Percentiles rank a stretch among this genome's conserved stretches.
These are phyloP conservation scores for Cutaneotrichosporon cavernicola DNA, from an alignment of 1,284 basidiomycete genomes.

Conservation along the genomic window DNA sequence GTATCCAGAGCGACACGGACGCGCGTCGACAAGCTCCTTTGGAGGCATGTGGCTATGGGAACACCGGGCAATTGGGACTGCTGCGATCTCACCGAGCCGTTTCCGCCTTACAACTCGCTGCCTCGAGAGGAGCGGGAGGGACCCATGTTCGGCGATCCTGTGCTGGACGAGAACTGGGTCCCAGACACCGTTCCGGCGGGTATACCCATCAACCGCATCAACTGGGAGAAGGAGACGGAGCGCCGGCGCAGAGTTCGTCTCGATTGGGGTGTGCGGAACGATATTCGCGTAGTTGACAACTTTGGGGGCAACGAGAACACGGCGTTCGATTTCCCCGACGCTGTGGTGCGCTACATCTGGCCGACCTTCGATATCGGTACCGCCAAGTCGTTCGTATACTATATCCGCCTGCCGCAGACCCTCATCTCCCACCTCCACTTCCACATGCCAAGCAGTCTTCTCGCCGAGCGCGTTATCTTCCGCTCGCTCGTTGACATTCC, in stretches of 20 bases:
- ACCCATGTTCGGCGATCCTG: background rate
- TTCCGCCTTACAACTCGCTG: background rate
- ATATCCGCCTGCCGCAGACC: too few species aligned
- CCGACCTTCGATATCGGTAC: background rate
- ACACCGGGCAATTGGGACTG: too few species aligned
- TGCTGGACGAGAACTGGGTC: background rate
- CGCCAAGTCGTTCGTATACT: background rate
- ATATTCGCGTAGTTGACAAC: background rate
- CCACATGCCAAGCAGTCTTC: too few species aligned
- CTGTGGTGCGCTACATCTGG: background rate
- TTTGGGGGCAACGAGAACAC: background rate
- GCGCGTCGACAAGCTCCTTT: constrained; percentile 1
- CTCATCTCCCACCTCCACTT: too few species aligned
- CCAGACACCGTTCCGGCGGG: too few species aligned
- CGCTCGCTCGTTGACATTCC: too few species aligned
- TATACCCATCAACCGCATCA: too few species aligned
- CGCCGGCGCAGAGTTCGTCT: background rate
- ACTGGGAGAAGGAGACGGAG: background rate
- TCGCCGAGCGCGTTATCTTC: too few species aligned
- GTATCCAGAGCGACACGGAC: background rate
- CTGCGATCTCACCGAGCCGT: background rate
- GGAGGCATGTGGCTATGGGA: background rate
- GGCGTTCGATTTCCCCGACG: background rate
- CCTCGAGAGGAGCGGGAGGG: background rate
- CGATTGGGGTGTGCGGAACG: background rate